Conservation (phyloP, 106 monocot genomes). For the Platanthera zijinensis region DNA sequence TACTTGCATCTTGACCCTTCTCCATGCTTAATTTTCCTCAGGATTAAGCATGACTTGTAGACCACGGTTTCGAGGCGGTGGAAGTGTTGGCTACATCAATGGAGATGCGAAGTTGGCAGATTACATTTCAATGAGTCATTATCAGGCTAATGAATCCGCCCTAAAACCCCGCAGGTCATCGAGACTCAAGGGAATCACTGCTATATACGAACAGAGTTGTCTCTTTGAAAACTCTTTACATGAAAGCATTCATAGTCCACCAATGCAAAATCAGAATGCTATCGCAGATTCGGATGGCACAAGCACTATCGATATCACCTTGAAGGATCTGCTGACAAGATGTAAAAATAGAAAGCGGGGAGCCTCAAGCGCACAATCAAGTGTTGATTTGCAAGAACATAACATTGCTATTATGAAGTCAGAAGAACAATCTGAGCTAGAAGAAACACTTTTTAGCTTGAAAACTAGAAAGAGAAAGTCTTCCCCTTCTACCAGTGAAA, state of each 20-base stretch:
- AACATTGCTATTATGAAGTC: not conserved
- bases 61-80: not conserved
- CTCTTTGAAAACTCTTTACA: not conserved
- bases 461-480: conserved; percentile 23
- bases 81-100: not conserved
- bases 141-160: not conserved
- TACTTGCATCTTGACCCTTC: not conserved
- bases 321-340: conserved; percentile 37
- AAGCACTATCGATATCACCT: conserved; percentile 8
- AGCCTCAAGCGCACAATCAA: not conserved
- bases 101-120: not conserved
- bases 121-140: not conserved
- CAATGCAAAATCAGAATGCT: not conserved
- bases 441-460: conserved; percentile 39
- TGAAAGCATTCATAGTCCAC: not conserved
- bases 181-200: conserved; percentile 15
- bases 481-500: conserved; percentile 9
- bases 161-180: conserved; percentile 10
- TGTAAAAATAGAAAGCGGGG: conserved; percentile 47
- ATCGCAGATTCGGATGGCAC: not conserved
- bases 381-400: not conserved
- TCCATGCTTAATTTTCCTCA: not conserved
- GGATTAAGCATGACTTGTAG: conserved; percentile 9
- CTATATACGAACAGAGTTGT: conserved; percentile 4
- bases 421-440: conserved; percentile 42